Evolutionary conservation across 2,329 filamentous ascomycete species (phyloP), one percentile per base, ranked within the genome.

Genomic region (Alternaria angustiovoidea): DNA sequence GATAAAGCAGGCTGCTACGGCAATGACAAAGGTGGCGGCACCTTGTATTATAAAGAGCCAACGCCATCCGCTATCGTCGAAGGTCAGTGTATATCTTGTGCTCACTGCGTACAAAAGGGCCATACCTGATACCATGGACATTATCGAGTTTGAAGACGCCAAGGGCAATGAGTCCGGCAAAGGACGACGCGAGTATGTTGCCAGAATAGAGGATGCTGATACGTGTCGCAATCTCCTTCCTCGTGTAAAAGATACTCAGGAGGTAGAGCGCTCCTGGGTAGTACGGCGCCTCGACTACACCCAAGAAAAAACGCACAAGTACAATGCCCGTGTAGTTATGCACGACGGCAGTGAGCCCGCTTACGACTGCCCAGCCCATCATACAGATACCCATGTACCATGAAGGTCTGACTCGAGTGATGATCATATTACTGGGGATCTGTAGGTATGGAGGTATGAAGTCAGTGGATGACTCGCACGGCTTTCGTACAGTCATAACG

Each of bases 241-340:
- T 82, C 2, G 87, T 89, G 71, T 90, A 90, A 83, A 87, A 90
- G 62, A 88, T 84, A 0, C 85, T 86, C 30, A 89, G 79, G 42
- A 88, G 84, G 53, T 89, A 81, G 7, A 89, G 79, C 0, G 85
- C 85, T 2, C 88, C 88, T 0, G 88, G 87, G 44, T 89, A 81
- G 71, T 88, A 89, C 1, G 75, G 76, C 4, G 72, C 74, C 54
- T 76, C 73, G 8, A 67, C 68, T n/a, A 76, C 63, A 1, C 74
- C 74, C 2, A 77, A 58, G 52, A 75, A 73, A 49, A 74, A 75
- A 5, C 72, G 69, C 6, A 68, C 66, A 7, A 65, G 26, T 14
- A 79, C 64, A 12, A 79, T 65, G 0, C 72, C 74, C 14, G 62
- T 60, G 55, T 72, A 79, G 42, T 72, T 72, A 28, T 73, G 64